These are phyloP conservation scores for Wickerhamomyces mucosus DNA, from an alignment of 805 yeast genomes.

Conservation along the genomic window DNA sequence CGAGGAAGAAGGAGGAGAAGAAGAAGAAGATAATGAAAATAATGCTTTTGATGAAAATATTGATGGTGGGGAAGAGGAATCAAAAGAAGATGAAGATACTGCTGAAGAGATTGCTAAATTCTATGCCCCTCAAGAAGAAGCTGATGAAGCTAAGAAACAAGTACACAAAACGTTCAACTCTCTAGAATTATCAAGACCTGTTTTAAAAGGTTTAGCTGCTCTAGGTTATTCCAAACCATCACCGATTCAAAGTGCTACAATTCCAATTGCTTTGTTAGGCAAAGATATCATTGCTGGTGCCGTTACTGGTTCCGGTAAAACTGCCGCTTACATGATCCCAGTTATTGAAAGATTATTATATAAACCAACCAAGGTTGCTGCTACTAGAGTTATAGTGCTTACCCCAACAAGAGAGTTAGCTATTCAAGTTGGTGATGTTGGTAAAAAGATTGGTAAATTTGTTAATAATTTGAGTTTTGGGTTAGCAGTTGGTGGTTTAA, in stretches of 20 bases:
- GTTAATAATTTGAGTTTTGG: conserved; percentile 78
- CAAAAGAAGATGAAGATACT: conserved; percentile 44
- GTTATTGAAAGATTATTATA: conserved; percentile 85
- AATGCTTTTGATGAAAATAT: conserved; percentile 16
- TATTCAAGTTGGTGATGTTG: conserved; percentile 92
- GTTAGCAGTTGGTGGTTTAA: conserved; percentile 96
- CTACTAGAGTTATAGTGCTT: conserved; percentile 84
- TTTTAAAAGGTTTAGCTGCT: conserved; percentile 70
- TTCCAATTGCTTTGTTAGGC: conserved; percentile 88
- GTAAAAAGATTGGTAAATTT: conserved; percentile 70
- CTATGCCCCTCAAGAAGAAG: conserved; percentile 51
- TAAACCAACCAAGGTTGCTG: conserved; percentile 77
- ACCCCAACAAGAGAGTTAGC: conserved; percentile 98
- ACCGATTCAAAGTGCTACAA: conserved; percentile 87
- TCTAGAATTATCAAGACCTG: conserved; percentile 80
- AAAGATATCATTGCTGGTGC: conserved; percentile 99
- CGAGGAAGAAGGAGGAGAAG: conserved; percentile 17
- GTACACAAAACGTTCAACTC: conserved; percentile 62
- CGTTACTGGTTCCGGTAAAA: conserved; percentile 98
- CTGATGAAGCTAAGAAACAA: conserved; percentile 40
- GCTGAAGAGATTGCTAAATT: conserved; percentile 78
- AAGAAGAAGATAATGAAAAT: conserved; percentile 24
- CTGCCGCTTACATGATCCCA: conserved; percentile 97
- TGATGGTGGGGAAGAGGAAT: conserved; percentile 26
- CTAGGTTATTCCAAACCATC: conserved; percentile 85